Conservation (phyloP, 257 asterid genomes). For the Orobanche coerulescens region DNA sequence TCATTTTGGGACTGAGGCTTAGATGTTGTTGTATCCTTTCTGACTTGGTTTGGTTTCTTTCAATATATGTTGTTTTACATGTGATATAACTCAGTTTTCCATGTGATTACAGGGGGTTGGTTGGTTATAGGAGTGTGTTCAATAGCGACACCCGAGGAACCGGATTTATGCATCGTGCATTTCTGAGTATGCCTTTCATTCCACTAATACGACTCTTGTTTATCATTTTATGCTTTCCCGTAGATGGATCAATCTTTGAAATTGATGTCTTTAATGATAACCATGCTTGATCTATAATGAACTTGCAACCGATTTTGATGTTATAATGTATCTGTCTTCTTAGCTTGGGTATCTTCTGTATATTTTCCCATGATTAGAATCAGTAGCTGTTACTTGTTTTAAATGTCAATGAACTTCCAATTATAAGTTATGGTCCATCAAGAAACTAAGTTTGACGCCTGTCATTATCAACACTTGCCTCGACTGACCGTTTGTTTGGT, state of each 20-base stretch:
- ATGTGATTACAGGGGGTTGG: conserved; percentile 67
- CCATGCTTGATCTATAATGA: neutral
- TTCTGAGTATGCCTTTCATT: conserved; percentile 51
- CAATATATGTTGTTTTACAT: conserved; percentile 4
- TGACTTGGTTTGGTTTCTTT: neutral
- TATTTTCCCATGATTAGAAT: neutral
- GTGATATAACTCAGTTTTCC: neutral
- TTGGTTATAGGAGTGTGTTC: conserved; percentile 96
- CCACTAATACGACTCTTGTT: conserved; percentile 10
- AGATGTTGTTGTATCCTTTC: too few relatives aligned
- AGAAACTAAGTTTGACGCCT: neutral
- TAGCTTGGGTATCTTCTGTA: neutral
- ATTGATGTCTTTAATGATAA: conserved; percentile 1
- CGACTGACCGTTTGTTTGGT: conserved; percentile 6
- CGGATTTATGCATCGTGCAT: conserved; percentile 99
- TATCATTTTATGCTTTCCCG: neutral
- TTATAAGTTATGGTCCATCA: neutral
- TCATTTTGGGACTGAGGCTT: too few relatives aligned
- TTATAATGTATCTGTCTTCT: neutral
- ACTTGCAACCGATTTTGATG: neutral
- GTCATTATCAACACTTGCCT: conserved; percentile 9
- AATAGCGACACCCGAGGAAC: conserved; percentile 94
- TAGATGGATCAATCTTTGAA: neutral
- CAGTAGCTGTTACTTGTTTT: conserved; percentile 1
- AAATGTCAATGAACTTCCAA: neutral